phyloP scores from a whole-genome alignment of 345 rosid species.

The Microthlaspi erraticum region DNA sequence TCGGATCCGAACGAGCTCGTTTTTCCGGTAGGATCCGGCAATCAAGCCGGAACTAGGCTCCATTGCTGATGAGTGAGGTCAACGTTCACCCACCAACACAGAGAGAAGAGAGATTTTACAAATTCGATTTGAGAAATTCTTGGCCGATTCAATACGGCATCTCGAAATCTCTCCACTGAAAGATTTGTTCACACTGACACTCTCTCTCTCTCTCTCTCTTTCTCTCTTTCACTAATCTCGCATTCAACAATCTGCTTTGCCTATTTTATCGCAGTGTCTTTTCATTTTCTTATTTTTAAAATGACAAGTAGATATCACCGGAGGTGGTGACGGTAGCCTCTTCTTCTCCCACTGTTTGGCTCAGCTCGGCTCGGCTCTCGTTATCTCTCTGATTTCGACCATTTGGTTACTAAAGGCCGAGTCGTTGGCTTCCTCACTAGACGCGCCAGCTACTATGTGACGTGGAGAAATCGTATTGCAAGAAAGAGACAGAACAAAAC shows the following conservation, averaged over 20 bases:
- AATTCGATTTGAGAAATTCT: constrained; percentile 11
- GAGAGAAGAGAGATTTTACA: neutral
- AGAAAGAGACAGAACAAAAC: constrained; percentile 37
- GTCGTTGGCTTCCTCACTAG: constrained; percentile 15
- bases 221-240: constrained; percentile 13
- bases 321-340: constrained; percentile 42
- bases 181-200: constrained; percentile 24
- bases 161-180: constrained; percentile 24
- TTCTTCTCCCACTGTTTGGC: constrained; percentile 6
- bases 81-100: constrained; percentile 20
- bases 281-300: neutral
- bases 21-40: constrained; percentile 97
- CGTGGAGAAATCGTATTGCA: constrained; percentile 21
- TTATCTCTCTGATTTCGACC: no score
- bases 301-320: constrained; percentile 45
- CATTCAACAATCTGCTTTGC: constrained; percentile 32
- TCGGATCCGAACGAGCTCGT: constrained; percentile 96
- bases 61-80: constrained; percentile 50
- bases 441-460: constrained; percentile 27
- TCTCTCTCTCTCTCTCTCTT: constrained; percentile 29
- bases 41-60: constrained; percentile 96
- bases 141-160: constrained; percentile 71
- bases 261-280: constrained; percentile 40
- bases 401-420: neutral
- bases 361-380: neutral